A percentile compares a stretch with the other conserved stretches of the same genome.
These are phyloP conservation scores for Fusarium floridanum DNA, from an alignment of 2,329 filamentous ascomycete genomes.

Conservation along the genomic window DNA sequence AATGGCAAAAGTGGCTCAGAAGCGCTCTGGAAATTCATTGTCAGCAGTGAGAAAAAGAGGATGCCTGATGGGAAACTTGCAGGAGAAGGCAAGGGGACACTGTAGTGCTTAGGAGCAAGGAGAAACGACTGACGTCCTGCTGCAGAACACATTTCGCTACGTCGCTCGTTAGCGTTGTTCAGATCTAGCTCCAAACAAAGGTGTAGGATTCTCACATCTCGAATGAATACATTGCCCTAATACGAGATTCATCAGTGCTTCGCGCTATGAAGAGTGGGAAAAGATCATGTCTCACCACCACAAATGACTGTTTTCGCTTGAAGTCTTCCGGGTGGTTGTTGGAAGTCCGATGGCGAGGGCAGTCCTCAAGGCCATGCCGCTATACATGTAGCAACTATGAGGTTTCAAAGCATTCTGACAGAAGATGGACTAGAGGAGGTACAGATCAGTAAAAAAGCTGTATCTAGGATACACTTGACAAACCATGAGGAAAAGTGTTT, in stretches of 20 bases:
- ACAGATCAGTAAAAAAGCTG: not conserved
- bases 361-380: constrained; percentile 21
- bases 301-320: constrained; percentile 9
- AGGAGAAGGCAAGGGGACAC: constrained; percentile 3
- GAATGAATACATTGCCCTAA: constrained; percentile 16
- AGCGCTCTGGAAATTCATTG: not conserved
- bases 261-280: too few relatives aligned
- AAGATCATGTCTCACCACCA: constrained; percentile 9
- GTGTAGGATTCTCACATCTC: not conserved
- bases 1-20: constrained; percentile 2
- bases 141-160: constrained; percentile 23
- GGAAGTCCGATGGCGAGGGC: constrained; percentile 21
- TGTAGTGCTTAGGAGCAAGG: constrained; percentile 4
- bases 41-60: not conserved
- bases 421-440: constrained; percentile 11
- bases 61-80: not conserved
- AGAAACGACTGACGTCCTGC: constrained; percentile 16
- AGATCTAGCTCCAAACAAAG: not conserved
- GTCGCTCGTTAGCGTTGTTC: not conserved
- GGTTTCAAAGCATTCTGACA: constrained; percentile 24
- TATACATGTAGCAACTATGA: constrained; percentile 27
- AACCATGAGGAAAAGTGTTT: constrained; percentile 26
- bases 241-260: not conserved
- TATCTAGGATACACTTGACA: not conserved
- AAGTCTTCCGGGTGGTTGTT: not conserved